Evolutionary conservation across 805 yeast genomes (phyloP).

Genomic region (Alloascoidea africana): DNA sequence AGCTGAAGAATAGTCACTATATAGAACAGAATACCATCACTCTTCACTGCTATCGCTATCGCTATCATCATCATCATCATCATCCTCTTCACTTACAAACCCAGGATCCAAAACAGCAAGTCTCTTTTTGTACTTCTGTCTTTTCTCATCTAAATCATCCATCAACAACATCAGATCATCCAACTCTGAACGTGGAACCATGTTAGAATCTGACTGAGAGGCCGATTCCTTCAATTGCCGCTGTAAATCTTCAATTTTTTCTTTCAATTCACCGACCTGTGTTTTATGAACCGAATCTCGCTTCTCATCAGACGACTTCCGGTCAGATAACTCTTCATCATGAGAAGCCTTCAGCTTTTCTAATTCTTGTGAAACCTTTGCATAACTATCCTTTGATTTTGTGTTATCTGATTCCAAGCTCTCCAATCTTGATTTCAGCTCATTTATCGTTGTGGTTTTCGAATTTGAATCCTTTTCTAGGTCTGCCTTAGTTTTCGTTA

Average conservation of each 20-base stretch:
- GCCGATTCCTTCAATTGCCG: constrained; percentile 2
- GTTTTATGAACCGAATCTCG: constrained; percentile 3
- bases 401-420: no score
- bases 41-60: constrained; percentile 25
- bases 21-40: neutral
- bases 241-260: constrained; percentile 3
- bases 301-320: no score
- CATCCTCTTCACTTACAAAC: constrained; percentile 59
- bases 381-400: no score
- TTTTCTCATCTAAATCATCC: constrained; percentile 62
- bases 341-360: constrained; percentile 3
- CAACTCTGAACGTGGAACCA: constrained; percentile 35
- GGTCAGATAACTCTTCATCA: constrained; percentile 1
- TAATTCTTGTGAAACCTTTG: no score
- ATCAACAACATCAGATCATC: constrained; percentile 70
- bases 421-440: no score
- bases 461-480: no score
- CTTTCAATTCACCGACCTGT: constrained; percentile 3
- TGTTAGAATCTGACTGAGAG: constrained; percentile 7
- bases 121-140: constrained; percentile 36
- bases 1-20: no score
- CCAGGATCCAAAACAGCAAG: constrained; percentile 40
- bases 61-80: constrained; percentile 47
- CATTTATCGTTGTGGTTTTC: no score
- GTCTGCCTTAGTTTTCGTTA: no score